Conservation (phyloP, 2,329 filamentous ascomycete species). For the Xylariaceae sp. region DNA sequence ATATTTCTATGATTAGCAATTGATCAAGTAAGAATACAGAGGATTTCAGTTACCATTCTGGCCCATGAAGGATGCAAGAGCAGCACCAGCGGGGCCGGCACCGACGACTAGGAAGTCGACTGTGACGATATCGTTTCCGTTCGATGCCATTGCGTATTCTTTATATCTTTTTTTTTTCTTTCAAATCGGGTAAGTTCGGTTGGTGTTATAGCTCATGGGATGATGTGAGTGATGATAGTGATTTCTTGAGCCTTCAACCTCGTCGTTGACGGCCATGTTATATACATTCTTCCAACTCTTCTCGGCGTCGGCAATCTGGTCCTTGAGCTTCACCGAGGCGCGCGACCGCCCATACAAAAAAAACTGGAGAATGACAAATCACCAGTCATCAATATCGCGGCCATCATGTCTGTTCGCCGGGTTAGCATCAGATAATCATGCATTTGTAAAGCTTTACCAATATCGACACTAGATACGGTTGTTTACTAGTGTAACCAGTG, state of each 20-base stretch:
- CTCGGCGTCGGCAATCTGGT: conserved; percentile 3
- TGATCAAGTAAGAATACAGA: neutral
- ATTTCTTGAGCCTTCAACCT: neutral
- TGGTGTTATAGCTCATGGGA: neutral
- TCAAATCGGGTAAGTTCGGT: neutral
- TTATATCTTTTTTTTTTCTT: neutral
- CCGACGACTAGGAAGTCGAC: conserved; percentile 42
- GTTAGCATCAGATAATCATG: too few species aligned
- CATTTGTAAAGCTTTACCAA: too few species aligned
- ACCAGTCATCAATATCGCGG: neutral
- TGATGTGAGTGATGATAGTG: neutral
- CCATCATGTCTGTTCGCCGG: too few species aligned
- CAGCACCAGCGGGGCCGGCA: conserved; percentile 22
- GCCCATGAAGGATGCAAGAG: conserved; percentile 21
- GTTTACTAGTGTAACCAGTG: too few species aligned
- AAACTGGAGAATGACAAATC: neutral
- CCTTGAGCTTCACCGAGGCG: neutral
- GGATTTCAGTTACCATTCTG: conserved; percentile 18
- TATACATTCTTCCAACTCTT: neutral
- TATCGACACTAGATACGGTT: too few species aligned
- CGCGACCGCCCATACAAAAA: neutral
- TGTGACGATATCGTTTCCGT: neutral
- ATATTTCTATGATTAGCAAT: neutral
- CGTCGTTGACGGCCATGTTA: neutral
- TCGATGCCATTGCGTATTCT: conserved; percentile 8